Base-by-base conservation (phyloP, 192 early-diverging fungal genomes). In the Rhizophagus prolifer region DNA sequence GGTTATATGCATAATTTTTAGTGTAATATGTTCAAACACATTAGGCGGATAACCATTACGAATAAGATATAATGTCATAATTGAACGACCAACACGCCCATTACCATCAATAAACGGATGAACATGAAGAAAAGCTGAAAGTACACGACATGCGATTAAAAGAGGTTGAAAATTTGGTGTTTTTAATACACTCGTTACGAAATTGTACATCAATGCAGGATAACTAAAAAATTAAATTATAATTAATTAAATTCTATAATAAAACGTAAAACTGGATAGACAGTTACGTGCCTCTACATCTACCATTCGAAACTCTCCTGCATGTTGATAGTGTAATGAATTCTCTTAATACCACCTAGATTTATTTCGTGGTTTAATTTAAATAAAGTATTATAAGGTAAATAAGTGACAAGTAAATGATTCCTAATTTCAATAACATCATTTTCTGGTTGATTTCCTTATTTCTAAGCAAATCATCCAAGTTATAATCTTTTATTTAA, bases 381-480 rank as follows among this genome's bases (percentile, higher is more conserved):
- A 23, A 26, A 30, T 25, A 74, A 61, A 25, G 28, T 61, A 74
- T 74, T 61, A 44, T 74, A 25, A 16, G 62, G 21, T 25, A 28
- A 74, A 25, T 74, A 62, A 36, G 58, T 74, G 61, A 28, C 72
- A 36, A 74, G 54, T 44, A 74, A 38, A 47, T 63, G 72, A 25
- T 74, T 74, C 26, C 72, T n/a, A n/a, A 74, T 61, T 61, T 74
- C 14, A 19, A 50, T 50, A 19, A 50, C 14, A 19, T 50, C 47
- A 54, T 54, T 54, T 54, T 54, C 50, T 54, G 50, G 6, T 19
- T 54, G 21, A 34, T 61, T 59, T 60, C 21, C 19, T 13, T 28
- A 74, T 74, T 61, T 74, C 62, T 74, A 19, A 74, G 58, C 59
- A 74, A 74, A 23, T 44, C 4, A 65, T 75, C n/a, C 41, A 75